These are phyloP conservation scores for Umbelopsis ramanniana DNA, from an alignment of 192 early-diverging fungal genomes.

Conservation along the genomic window DNA sequence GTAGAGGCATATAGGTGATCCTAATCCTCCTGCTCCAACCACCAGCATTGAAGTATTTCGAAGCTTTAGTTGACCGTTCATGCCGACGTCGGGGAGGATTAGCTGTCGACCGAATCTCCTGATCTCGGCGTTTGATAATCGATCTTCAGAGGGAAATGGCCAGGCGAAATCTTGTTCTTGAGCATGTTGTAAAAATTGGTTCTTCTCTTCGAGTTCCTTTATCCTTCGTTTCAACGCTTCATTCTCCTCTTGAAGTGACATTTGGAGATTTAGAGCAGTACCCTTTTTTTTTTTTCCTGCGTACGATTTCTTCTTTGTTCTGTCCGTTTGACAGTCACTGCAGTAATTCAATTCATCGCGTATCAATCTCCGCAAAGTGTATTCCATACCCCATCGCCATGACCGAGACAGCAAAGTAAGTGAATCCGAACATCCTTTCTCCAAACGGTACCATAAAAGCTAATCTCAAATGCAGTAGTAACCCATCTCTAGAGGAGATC, in stretches of 20 bases:
- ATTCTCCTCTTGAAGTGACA: constrained; percentile 28
- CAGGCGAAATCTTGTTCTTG: not conserved
- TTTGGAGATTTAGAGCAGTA: not conserved
- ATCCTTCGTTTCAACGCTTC: constrained; percentile 19
- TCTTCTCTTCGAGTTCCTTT: constrained; percentile 24
- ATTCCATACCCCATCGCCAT: not conserved
- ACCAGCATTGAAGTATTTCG: constrained; percentile 78
- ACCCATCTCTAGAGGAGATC: constrained; percentile 45
- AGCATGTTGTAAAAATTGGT: not conserved
- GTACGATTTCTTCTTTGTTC: not conserved
- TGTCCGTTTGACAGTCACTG: not conserved
- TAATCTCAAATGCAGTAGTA: not conserved
- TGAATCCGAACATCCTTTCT: not conserved
- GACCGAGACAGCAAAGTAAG: constrained; percentile 5
- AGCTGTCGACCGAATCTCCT: constrained; percentile 86
- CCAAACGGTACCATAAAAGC: not conserved
- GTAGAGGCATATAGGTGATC: constrained; percentile 86
- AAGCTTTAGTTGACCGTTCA: constrained; percentile 77
- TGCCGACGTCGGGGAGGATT: constrained; percentile 78
- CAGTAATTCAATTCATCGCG: no score
- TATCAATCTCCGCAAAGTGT: not conserved
- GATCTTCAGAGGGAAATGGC: constrained; percentile 36
- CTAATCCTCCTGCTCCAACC: constrained; percentile 95
- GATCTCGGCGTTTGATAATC: constrained; percentile 73
- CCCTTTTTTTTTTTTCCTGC: not conserved